Evolutionary conservation across 176 grass and related monocot species (phyloP), one percentile per base, ranked within the genome.

Genomic region (Pontederia crassipes): DNA sequence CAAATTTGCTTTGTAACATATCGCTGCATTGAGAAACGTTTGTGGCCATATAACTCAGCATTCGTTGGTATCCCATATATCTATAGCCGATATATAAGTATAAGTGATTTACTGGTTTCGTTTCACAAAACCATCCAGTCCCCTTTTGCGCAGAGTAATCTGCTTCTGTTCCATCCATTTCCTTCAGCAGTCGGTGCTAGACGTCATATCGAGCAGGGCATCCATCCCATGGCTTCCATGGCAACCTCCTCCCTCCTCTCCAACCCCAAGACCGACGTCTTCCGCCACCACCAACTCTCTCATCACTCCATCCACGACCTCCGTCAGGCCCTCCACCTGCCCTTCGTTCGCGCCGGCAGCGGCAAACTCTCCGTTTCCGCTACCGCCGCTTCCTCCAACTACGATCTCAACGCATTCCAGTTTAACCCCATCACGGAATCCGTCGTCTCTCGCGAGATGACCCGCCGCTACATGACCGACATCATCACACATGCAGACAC

Each of bases 401-500:
- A 92, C 61, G 80, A 93, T 75, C 84, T 98, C 40, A 85, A 61
- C 49, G 49, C 88, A 9, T 61, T 92, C 77, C 49, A 46, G 29
- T 98, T 98, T 70, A 76, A 80, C 17, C 88, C 85, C 15, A 98
- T 98, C 77, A 88, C 83, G 68, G 85, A 98, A 29, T 98, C 94
- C 11, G 67, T 83, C 74, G 88, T 98, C 0, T 81, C 94, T 11
- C 79, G 88, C 4, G 93, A 98, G 82, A 98, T 92, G 94, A 98
- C 88, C 0, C 76, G 88, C 2, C 79, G 84, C 0, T 98, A 98
- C 82, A 98, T 93, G 94, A 98, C 88, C 0, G 94, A 98, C 64
- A 86, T 98, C 88, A 98, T 98, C 52, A 93, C 88, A 6, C 1
- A 98, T 77, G 94, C 88, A 2, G 94, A 98, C 71, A 98, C 94